Conservation (phyloP, 768 basidiomycete genomes). For the Flagelloscypha sp. region DNA sequence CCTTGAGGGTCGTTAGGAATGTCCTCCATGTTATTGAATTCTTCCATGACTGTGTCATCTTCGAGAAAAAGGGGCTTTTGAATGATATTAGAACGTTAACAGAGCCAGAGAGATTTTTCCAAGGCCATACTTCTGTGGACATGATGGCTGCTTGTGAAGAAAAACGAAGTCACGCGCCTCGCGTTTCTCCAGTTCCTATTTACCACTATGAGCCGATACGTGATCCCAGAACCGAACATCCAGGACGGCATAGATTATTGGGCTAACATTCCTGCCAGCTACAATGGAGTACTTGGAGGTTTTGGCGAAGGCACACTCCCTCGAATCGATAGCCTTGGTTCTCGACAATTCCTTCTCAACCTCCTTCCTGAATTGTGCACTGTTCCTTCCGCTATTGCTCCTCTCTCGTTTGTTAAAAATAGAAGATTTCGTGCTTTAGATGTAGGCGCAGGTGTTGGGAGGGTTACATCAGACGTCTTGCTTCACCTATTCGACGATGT, state of each 20-base stretch:
- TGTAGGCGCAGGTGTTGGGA: slow-evolving; percentile 90
- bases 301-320: slow-evolving; percentile 52
- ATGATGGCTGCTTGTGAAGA: too few species aligned
- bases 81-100: too few species aligned
- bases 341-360: slow-evolving; percentile 78
- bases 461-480: slow-evolving; percentile 82
- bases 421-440: slow-evolving; percentile 70
- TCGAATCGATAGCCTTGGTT: slow-evolving; percentile 82
- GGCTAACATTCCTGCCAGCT: slow-evolving; percentile 69
- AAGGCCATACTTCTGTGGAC: too few species aligned
- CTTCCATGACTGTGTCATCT: too few species aligned
- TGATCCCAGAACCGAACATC: slow-evolving; percentile 44
- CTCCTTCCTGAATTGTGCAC: slow-evolving; percentile 73
- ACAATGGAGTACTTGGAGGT: slow-evolving; percentile 80
- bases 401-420: slow-evolving; percentile 24
- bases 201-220: neutral
- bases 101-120: too few species aligned
- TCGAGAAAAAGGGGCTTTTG: too few species aligned
- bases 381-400: slow-evolving; percentile 66
- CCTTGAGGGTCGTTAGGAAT: too few species aligned
- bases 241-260: slow-evolving; percentile 82
- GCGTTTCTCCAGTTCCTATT: neutral
- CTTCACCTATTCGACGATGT: slow-evolving; percentile 85
- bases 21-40: too few species aligned
- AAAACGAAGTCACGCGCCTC: too few species aligned